phyloP scores from a whole-genome alignment of 2,329 filamentous ascomycete genomes.

The Byssochlamys sp. region DNA sequence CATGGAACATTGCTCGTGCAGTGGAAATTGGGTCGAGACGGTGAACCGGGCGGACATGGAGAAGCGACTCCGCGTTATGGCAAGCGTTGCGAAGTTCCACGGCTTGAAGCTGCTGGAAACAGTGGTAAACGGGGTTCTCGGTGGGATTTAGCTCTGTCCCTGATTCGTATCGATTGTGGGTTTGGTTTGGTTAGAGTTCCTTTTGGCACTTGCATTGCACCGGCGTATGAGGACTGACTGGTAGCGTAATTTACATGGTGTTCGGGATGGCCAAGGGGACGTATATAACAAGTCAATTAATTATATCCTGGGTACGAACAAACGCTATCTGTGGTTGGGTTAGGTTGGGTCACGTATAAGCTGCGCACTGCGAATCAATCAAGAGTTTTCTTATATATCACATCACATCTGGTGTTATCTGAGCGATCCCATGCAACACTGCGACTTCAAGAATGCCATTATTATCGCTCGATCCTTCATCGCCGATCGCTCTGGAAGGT shows the following conservation, averaged over 20 bases:
- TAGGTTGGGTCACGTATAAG: neutral
- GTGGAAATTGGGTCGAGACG: constrained; percentile 70
- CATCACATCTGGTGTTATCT: neutral
- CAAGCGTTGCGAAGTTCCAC: constrained; percentile 67
- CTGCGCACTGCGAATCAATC: too few relatives aligned
- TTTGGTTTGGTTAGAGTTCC: neutral
- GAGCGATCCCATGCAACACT: neutral
- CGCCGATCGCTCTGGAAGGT: neutral
- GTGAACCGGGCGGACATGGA: constrained; percentile 58
- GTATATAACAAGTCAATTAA: neutral
- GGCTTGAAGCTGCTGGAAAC: constrained; percentile 69
- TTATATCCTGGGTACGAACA: neutral
- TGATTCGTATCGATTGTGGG: neutral
- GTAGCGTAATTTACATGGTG: neutral
- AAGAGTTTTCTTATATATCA: too few relatives aligned
- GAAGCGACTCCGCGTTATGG: constrained; percentile 58
- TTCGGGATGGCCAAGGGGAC: neutral
- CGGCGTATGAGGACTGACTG: neutral
- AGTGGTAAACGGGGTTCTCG: constrained; percentile 58
- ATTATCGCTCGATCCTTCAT: neutral
- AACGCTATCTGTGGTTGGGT: neutral
- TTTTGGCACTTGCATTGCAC: neutral
- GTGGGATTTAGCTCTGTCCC: constrained; percentile 25
- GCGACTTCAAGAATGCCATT: neutral
- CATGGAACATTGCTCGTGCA: constrained; percentile 91